Conservation (phyloP, 2,329 filamentous ascomycete species). For the Botrytis tulipae region DNA sequence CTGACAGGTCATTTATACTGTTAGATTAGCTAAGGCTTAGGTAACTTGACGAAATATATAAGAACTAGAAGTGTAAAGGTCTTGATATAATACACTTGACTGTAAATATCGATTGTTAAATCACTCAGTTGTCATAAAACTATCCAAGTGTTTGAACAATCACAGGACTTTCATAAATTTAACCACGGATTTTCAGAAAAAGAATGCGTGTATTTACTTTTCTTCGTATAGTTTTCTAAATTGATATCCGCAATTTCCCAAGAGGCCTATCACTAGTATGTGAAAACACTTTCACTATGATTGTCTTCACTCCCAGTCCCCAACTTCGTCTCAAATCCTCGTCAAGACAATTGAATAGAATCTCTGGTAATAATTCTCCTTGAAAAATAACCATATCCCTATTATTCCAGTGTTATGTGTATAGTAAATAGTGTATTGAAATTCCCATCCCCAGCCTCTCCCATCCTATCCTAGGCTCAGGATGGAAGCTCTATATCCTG, state of each 20-base stretch:
- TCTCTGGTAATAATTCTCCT: not conserved
- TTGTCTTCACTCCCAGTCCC: not conserved
- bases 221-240: not conserved
- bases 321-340: not conserved
- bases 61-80: no score
- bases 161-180: not conserved
- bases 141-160: accelerated
- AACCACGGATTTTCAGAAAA: not conserved
- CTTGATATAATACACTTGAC: accelerated
- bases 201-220: not conserved
- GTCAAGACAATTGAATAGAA: not conserved
- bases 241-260: not conserved
- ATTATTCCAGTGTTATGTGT: not conserved
- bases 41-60: no score
- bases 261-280: not conserved
- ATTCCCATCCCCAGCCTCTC: no score
- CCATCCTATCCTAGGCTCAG: no score
- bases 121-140: not conserved
- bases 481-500: no score
- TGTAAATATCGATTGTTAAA: not conserved
- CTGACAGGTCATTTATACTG: accelerated
- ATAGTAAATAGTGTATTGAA: no score
- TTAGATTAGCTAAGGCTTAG: no score
- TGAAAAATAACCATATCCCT: not conserved
- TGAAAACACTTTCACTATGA: not conserved